Conservation (phyloP, 306 rosid species). For the Mimosa pudica region DNA sequence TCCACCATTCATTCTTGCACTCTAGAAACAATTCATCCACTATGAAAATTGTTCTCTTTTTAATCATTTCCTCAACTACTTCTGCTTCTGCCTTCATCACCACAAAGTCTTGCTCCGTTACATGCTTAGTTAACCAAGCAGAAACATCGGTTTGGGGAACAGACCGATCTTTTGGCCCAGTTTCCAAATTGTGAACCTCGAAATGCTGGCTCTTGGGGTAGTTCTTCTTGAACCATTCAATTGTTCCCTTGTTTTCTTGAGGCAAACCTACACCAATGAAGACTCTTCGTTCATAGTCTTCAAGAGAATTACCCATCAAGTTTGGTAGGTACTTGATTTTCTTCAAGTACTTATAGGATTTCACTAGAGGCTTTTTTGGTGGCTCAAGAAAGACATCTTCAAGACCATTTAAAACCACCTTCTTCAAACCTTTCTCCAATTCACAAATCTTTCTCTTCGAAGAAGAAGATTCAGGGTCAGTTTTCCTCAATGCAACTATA, state of each 20-base stretch:
- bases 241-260: slow-evolving; percentile 41
- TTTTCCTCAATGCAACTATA: slow-evolving; percentile 58
- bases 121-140: slow-evolving; percentile 54
- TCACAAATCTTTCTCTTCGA: slow-evolving; percentile 47
- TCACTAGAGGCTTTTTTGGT: slow-evolving; percentile 31
- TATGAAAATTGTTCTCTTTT: slow-evolving; percentile 46
- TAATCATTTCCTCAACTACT: slow-evolving; percentile 58
- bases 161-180: slow-evolving; percentile 10
- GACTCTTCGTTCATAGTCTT: slow-evolving; percentile 42
- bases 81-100: slow-evolving; percentile 77
- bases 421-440: slow-evolving; percentile 32
- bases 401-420: slow-evolving; percentile 42
- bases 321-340: slow-evolving; percentile 64
- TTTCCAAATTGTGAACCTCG: slow-evolving; percentile 44
- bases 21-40: slow-evolving; percentile 76
- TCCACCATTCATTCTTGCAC: slow-evolving; percentile 72
- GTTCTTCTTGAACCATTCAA: slow-evolving; percentile 52
- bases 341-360: slow-evolving; percentile 41
- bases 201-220: slow-evolving; percentile 59
- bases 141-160: slow-evolving; percentile 29
- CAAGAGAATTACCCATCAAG: slow-evolving; percentile 58
- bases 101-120: slow-evolving; percentile 58
- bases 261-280: slow-evolving; percentile 50
- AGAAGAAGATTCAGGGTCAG: slow-evolving; percentile 34
- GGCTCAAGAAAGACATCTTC: slow-evolving; percentile 69